Evolutionary conservation across 1,284 basidiomycete genomes (phyloP), one percentile per base, ranked within the genome.

Genomic region (Garcileccinum viscosum): DNA sequence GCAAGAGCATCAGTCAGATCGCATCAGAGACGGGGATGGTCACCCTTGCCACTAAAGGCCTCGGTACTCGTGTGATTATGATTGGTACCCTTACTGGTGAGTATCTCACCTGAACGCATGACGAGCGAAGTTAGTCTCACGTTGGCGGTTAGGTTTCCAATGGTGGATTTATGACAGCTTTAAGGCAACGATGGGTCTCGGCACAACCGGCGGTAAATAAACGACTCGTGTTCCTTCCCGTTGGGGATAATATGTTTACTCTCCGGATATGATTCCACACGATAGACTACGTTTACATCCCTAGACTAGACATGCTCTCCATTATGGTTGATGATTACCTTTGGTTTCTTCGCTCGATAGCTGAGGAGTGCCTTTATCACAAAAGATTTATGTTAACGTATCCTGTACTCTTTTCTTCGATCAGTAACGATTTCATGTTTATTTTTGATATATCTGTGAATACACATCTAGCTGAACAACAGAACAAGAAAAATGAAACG

Each of bases 161-260:
- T 94, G 93, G 93, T 94, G 93, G 93, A 94, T 94, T 81, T 94
- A 94, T 80, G 93, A 94, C 77, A 84, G 87, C 65, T 94, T 93
- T 88, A 95, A 94, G 86, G 72, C 87, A 37, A 79, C 90, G 66
- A 92, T 94, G 89, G 93, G 93, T 74, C 84, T 93, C 78, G 93
- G 93, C 67, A 95, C 93, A 63, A 93, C 93, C 42, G 93, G 93
- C 84, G 93, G 93, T 80, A 94, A 94, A 84, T 94, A 91, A 83
- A 66, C 9, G 56, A 53, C 6, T 12, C 42, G 30, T 53, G 61
- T 66, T 53, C 33, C 8, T 47, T 24, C 4, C 33, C 19, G 58
- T 50, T 37, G 32, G 47, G 32, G 35, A 68, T 68, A 61, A 71
- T 76, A 69, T 62, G 67, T 33, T 64, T 27, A 40, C 56, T 66